A percentile compares a stretch with the other conserved stretches of the same genome.
These are phyloP conservation scores for Penicillium parvum DNA, from an alignment of 495 filamentous ascomycete species.

Conservation along the genomic window DNA sequence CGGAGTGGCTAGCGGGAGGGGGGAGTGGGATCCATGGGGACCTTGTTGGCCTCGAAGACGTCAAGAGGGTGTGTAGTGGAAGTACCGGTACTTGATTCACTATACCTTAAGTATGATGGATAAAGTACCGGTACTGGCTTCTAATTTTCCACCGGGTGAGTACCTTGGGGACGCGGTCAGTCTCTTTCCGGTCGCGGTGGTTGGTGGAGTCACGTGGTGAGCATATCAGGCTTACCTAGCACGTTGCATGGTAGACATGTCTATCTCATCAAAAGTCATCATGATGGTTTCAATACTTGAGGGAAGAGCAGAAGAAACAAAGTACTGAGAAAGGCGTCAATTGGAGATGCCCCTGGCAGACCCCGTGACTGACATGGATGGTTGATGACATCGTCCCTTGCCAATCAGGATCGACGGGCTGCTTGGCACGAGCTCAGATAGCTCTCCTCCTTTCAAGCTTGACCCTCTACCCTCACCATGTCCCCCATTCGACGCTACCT, in stretches of 20 bases:
- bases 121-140: conserved; percentile 21
- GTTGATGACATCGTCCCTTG: conserved; percentile 4
- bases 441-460: not conserved
- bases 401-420: conserved; percentile 15
- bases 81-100: conserved; percentile 16
- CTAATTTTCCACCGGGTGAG: conserved; percentile 20
- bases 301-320: not conserved
- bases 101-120: not conserved
- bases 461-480: conserved; percentile 44
- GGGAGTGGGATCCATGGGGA: conserved; percentile 23
- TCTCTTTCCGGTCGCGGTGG: conserved; percentile 18
- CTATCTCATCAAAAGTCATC: too few relatives aligned
- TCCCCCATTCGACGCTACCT: conserved; percentile 80
- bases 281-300: not conserved
- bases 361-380: too few relatives aligned
- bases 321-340: too few relatives aligned
- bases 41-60: conserved; percentile 26
- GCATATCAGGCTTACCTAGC: not conserved
- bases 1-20: conserved; percentile 11
- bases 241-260: not conserved
- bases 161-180: conserved; percentile 38
- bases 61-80: conserved; percentile 2
- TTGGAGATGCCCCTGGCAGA: too few relatives aligned
- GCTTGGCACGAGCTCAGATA: conserved; percentile 12
- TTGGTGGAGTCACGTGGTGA: conserved; percentile 19